Evolutionary conservation across 1,284 basidiomycete genomes (phyloP), one percentile per base, ranked within the genome.

Genomic region (Fistulina hepatica): DNA sequence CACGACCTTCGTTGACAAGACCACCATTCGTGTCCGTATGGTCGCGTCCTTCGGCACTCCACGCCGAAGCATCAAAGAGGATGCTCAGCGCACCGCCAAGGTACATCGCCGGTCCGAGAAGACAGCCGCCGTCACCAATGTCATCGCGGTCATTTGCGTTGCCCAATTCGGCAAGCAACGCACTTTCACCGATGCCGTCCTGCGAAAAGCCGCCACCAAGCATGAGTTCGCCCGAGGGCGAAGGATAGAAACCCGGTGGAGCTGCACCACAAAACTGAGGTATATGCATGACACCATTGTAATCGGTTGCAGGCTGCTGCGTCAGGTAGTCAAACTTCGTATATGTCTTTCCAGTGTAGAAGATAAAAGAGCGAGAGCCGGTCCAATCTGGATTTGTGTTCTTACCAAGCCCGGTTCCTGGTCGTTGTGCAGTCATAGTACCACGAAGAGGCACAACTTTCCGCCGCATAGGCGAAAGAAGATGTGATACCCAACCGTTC

Each of bases 401-500:
- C 13, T 33, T 46, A 21, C 55, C 53, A 15, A 61, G 48, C 2
- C 54, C 58, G 31, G 52, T 46, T 5, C 71, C 59, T 22, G 80
- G 64, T 33, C 68, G 61, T 49, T 84, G 77, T 0, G 81, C 76
- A 33, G 74, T 71, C 71, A 83, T 81, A 39, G 69, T 70, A 7
- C 69, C 79, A 17, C 81, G 65, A 1, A 65, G 55, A 6, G 76
- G 75, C 13, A 77, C 52, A 39, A 65, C 76, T 53, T 67, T 76
- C 54, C 55, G 60, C 53, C 48, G 68, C 72, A 85, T 69, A 0
- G 67, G 62, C 1, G 79, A 73, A 20, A 85, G 57, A 15, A 89
- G 74, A 48, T 80, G 72, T 0, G 79, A 73, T 5, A 65, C 62
- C 66, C 84, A 86, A 23, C 67, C 83, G 53, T 90, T 90, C 2